These are phyloP conservation scores for Pulveroboletus ravenelii DNA, from an alignment of 768 basidiomycete genomes.

Conservation along the genomic window DNA sequence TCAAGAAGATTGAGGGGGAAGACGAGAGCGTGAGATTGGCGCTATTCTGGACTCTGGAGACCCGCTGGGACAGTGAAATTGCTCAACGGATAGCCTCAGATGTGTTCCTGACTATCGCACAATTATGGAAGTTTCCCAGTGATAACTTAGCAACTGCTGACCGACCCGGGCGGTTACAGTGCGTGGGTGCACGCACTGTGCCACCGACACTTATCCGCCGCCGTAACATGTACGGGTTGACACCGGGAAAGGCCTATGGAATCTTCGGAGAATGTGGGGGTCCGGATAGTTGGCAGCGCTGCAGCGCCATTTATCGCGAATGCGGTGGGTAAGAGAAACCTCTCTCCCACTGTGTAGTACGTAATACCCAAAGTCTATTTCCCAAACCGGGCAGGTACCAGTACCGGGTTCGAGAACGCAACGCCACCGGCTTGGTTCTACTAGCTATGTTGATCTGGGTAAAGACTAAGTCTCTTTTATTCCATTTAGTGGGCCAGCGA, in stretches of 20 bases:
- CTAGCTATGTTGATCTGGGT: too few relatives aligned
- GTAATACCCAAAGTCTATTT: too few relatives aligned
- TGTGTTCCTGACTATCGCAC: slow-evolving; percentile 16
- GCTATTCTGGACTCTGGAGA: slow-evolving; percentile 2
- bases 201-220: not conserved
- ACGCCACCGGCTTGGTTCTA: too few relatives aligned
- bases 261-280: not conserved
- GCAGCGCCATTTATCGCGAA: not conserved
- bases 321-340: not conserved
- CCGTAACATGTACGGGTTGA: not conserved
- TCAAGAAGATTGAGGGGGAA: slow-evolving; percentile 1
- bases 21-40: not conserved
- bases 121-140: slow-evolving; percentile 16
- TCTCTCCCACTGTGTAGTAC: not conserved
- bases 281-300: not conserved
- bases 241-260: not conserved
- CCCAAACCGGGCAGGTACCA: too few relatives aligned
- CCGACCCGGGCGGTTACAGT: not conserved
- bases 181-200: too few relatives aligned
- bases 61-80: slow-evolving; percentile 9
- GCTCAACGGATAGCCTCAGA: not conserved
- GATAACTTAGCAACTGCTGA: not conserved
- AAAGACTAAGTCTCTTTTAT: too few relatives aligned
- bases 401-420: too few relatives aligned
- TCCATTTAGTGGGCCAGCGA: too few relatives aligned